Evolutionary conservation across 768 basidiomycete genomes (phyloP).

Genomic region (Mycena rebaudengoi): DNA sequence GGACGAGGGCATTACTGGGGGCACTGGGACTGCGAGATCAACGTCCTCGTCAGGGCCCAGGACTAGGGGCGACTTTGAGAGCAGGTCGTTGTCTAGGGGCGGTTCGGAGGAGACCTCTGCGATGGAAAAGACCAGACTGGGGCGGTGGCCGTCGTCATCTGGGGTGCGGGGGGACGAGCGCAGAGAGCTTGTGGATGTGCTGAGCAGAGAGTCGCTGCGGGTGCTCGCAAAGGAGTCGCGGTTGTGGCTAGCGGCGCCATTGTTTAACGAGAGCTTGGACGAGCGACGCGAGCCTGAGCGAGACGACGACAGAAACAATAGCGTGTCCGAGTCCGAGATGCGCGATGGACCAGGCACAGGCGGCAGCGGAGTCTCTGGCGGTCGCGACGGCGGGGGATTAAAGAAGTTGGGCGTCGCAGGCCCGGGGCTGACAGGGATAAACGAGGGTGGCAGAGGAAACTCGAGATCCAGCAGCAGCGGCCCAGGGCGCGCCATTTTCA

Average conservation of each 20-base stretch:
- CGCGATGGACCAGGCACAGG: slow-evolving; percentile 72
- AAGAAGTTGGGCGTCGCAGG: slow-evolving; percentile 38
- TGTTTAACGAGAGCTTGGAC: slow-evolving; percentile 32
- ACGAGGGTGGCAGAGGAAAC: slow-evolving; percentile 52
- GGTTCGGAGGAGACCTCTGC: too few species aligned
- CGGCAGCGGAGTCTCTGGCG: slow-evolving; percentile 67
- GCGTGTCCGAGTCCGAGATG: slow-evolving; percentile 58
- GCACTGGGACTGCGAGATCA: slow-evolving; percentile 7
- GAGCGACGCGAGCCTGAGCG: slow-evolving; percentile 41
- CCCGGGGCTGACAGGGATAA: slow-evolving; percentile 46
- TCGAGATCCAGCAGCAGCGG: slow-evolving; percentile 34
- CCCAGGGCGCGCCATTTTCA: background rate
- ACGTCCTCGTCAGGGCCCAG: slow-evolving; percentile 11
- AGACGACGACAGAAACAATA: slow-evolving; percentile 45
- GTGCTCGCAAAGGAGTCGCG: slow-evolving; percentile 29
- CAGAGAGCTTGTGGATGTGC: slow-evolving; percentile 12
- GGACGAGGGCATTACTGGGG: slow-evolving; percentile 4
- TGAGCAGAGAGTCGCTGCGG: slow-evolving; percentile 21
- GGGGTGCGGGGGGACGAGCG: slow-evolving; percentile 32
- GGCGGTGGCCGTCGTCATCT: slow-evolving; percentile 20
- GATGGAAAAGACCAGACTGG: slow-evolving; percentile 40
- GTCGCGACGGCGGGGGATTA: slow-evolving; percentile 67
- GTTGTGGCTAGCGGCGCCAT: slow-evolving; percentile 10
- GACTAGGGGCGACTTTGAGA: slow-evolving; percentile 24
- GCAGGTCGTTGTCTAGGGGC: slow-evolving; percentile 22